Percentiles rank a stretch among this genome's conserved stretches.
Conservation (phyloP, 805 yeast species). For the Yarrowia keelungensis region DNA sequence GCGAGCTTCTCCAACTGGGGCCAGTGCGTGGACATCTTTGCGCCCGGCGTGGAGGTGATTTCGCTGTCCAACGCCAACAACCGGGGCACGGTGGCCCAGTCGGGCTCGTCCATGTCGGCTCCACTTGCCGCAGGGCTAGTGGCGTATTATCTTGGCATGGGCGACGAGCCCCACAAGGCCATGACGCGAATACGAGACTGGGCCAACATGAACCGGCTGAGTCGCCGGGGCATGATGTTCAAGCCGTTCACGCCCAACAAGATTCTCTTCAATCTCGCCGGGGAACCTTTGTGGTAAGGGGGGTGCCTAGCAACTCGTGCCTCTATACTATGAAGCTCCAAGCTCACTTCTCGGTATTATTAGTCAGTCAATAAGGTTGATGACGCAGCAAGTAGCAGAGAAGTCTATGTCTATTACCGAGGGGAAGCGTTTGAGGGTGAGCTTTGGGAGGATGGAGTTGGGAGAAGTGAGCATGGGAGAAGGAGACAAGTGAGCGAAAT, state of each 20-base stretch:
- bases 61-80: constrained; percentile 52
- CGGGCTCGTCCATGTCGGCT: constrained; percentile 96
- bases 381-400: constrained; percentile 15
- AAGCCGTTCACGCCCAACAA: constrained; percentile 45
- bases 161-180: constrained; percentile 1
- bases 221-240: constrained; percentile 40
- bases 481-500: too few species aligned
- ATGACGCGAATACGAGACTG: constrained; percentile 12
- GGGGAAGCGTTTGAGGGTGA: neutral
- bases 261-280: constrained; percentile 45
- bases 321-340: too few species aligned
- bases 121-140: constrained; percentile 93
- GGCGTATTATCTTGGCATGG: constrained; percentile 64
- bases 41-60: constrained; percentile 84
- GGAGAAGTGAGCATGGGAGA: too few species aligned
- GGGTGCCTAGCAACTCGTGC: too few species aligned
- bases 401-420: constrained; percentile 26
- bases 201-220: constrained; percentile 28
- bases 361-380: constrained; percentile 21
- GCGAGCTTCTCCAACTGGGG: constrained; percentile 94
- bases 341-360: neutral
- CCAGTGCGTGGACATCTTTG: constrained; percentile 83
- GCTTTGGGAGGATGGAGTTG: neutral
- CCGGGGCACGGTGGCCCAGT: constrained; percentile 40
- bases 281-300: constrained; percentile 45